Percentiles rank a stretch among this genome's conserved stretches.
These are phyloP conservation scores for Pythium periplocum DNA, from an alignment of 352 stramenopile species.

Conservation along the genomic window DNA sequence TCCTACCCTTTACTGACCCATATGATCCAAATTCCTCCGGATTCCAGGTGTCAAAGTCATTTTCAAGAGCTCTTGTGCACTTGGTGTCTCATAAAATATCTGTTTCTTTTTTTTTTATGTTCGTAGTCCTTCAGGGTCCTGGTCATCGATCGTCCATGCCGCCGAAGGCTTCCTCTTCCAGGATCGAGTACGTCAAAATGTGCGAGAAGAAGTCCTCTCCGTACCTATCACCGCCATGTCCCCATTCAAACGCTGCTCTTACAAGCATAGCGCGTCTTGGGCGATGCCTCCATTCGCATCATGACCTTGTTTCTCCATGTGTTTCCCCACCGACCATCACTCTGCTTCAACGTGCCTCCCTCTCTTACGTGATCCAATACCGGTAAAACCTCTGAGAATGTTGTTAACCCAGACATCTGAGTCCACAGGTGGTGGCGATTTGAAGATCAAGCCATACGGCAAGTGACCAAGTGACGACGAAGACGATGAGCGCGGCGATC, in stretches of 20 bases:
- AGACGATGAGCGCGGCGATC: no score
- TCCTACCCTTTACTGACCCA: slow-evolving; percentile 27
- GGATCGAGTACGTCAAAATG: slow-evolving; percentile 1
- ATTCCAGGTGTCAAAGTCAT: slow-evolving; percentile 34
- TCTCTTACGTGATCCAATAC: no score
- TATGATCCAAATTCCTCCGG: slow-evolving; percentile 56
- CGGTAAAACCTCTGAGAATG: no score
- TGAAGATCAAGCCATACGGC: no score
- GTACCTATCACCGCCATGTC: neutral
- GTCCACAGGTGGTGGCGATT: no score
- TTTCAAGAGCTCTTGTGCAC: no score
- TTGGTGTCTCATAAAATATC: neutral
- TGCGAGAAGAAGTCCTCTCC: neutral
- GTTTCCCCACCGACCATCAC: no score
- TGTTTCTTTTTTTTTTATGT: neutral
- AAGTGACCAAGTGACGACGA: no score
- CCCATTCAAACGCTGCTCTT: neutral
- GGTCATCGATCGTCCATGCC: slow-evolving; percentile 11
- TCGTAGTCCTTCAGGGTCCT: slow-evolving; percentile 16
- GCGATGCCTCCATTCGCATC: neutral
- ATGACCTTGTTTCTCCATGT: neutral
- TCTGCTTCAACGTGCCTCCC: no score
- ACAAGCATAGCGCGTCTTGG: slow-evolving; percentile 1
- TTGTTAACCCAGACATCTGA: no score
- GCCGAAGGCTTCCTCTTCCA: slow-evolving; percentile 14